Conservation (phyloP, 768 basidiomycete species). For the Cubamyces lactineus region DNA sequence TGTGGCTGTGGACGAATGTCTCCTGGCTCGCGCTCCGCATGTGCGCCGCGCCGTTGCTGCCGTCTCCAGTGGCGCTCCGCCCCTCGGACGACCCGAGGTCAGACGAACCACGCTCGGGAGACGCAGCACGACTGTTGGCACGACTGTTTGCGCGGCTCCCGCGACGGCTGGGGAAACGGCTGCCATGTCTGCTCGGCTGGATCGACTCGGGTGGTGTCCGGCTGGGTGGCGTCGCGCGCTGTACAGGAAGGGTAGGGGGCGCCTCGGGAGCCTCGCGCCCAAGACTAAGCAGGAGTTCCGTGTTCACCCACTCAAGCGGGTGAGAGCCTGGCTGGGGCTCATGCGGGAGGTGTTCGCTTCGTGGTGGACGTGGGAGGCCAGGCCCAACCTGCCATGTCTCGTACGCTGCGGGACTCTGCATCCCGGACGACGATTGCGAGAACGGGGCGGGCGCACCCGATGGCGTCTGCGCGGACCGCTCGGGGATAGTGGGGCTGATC, state of each 20-base stretch:
- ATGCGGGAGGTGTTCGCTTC: conserved; percentile 32
- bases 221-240: conserved; percentile 34
- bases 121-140: conserved; percentile 46
- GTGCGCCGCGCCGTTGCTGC: conserved; percentile 18
- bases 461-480: conserved; percentile 18
- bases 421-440: conserved; percentile 27
- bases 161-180: conserved; percentile 33
- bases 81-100: conserved; percentile 9
- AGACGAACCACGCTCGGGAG: conserved; percentile 52
- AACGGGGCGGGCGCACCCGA: not conserved
- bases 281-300: conserved; percentile 76
- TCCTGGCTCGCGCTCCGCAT: conserved; percentile 36
- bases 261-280: conserved; percentile 42
- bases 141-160: conserved; percentile 36
- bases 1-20: conserved; percentile 55
- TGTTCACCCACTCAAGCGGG: conserved; percentile 80
- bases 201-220: conserved; percentile 35
- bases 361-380: conserved; percentile 13
- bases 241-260: conserved; percentile 27
- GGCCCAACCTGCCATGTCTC: conserved; percentile 29
- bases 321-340: conserved; percentile 43
- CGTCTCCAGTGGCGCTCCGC: conserved; percentile 8
- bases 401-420: conserved; percentile 27
- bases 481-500: conserved; percentile 41
- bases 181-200: conserved; percentile 26